Evolutionary conservation across 768 basidiomycete species (phyloP).

Genomic region (Lactarius sanguifluus): DNA sequence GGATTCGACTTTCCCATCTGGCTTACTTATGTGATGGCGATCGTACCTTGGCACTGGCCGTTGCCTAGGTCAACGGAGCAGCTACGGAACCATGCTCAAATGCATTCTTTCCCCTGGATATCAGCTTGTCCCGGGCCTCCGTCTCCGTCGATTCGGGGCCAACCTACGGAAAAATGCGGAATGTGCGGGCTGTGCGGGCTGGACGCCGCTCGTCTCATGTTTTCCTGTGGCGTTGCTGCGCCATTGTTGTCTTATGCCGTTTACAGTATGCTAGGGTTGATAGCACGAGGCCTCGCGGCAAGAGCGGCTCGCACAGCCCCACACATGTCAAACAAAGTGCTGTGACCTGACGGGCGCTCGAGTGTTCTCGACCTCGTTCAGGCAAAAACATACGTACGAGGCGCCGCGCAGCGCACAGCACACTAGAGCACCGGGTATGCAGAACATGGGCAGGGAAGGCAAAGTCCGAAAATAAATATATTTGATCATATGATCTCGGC

Average conservation of each 20-base stretch:
- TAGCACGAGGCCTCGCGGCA: background rate
- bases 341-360: background rate
- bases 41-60: background rate
- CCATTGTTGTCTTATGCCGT: background rate
- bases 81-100: background rate
- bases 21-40: background rate
- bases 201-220: background rate
- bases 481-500: constrained; percentile 4
- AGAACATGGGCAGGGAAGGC: background rate
- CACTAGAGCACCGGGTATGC: background rate
- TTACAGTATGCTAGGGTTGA: background rate
- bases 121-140: background rate
- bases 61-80: background rate
- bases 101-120: no score
- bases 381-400: background rate
- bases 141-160: background rate
- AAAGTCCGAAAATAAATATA: background rate
- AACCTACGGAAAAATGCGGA: background rate
- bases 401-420: background rate
- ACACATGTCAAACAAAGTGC: background rate
- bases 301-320: background rate
- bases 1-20: background rate
- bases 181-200: background rate
- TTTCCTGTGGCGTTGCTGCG: background rate
- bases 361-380: background rate